Conservation (phyloP, 306 rosid genomes). For the Boehmeria nivea region DNA sequence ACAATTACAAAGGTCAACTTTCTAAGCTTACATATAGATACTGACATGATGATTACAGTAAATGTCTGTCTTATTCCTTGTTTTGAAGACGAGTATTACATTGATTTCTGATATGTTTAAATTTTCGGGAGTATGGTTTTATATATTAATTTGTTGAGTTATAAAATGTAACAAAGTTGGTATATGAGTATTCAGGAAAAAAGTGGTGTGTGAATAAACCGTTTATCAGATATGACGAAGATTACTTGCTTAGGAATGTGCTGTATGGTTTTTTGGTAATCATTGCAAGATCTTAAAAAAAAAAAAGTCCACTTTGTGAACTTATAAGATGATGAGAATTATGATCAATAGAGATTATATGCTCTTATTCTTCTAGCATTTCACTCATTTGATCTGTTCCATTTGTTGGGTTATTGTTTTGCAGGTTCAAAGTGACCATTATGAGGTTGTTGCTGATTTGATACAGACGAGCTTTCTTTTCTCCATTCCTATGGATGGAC, state of each 20-base stretch:
- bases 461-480: conserved; percentile 96
- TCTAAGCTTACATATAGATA: background rate
- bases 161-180: too few species aligned
- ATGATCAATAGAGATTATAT: background rate
- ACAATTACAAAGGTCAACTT: conserved; percentile 77
- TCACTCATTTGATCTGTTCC: conserved; percentile 16
- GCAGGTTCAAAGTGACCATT: conserved; percentile 95
- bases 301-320: conserved; percentile 5
- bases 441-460: conserved; percentile 93
- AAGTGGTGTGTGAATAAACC: too few species aligned
- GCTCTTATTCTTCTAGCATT: conserved; percentile 6
- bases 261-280: background rate
- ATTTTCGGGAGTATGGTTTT: too few species aligned
- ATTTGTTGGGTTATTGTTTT: conserved; percentile 4
- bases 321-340: background rate
- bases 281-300: background rate
- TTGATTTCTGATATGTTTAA: too few species aligned
- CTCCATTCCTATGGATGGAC: conserved; percentile 96
- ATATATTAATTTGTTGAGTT: too few species aligned
- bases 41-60: background rate
- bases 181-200: too few species aligned
- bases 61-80: too few species aligned
- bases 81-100: too few species aligned
- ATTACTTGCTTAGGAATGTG: too few species aligned
- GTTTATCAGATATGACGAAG: too few species aligned